Base-by-base conservation (phyloP, 805 yeast genomes). In the Candida adriatica region DNA sequence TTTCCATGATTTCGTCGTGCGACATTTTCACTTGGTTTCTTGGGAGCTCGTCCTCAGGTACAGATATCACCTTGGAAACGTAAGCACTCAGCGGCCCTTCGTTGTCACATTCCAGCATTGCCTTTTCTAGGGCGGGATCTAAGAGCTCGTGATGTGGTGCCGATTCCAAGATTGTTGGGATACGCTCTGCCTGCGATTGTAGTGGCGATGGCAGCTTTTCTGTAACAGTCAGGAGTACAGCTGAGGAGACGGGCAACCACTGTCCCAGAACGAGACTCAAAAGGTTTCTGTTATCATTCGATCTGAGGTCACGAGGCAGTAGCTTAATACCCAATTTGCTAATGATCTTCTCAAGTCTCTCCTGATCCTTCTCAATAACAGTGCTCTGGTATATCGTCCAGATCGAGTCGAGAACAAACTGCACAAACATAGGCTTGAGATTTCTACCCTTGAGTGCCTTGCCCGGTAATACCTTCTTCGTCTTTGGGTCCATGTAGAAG, bases 191-290 rank as follows among this genome's bases (percentile, higher is more conserved):
- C 55, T 92, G 99, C 0, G 96, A 83, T 2, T 53, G 62, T 5
- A 68, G 47, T 2, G 98, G 98, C 6, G 94, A 81, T 0, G 96
- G 96, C 29, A 92, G 56, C 39, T 75, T 73, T 37, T 86, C 92
- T 19, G 88, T 79, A 5, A 90, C 94, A 2, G 94, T 76, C 8
- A 92, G 67, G 18, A 92, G 59, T 7, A 90, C 71, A 0, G 97
- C 84, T 23, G 83, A 79, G 16, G 96, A 81, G 5, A 92, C 73
- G 1, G 99, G 97, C 15, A 92, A 62, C 96, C 98, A 92, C 51
- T 90, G 96, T 1, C 86, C 75, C 74, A 90, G 75, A 4, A 92
- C 70, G 6, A 75, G 64, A 34, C 67, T 70, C 13, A 87, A 53
- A 27, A 86, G 56, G 33, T 62, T 64, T 39, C 75, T 78, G 27